Percentiles rank a stretch among this genome's conserved stretches.
Conservation (phyloP, 1,139 yeast species). For the Fermentozyma sake region DNA sequence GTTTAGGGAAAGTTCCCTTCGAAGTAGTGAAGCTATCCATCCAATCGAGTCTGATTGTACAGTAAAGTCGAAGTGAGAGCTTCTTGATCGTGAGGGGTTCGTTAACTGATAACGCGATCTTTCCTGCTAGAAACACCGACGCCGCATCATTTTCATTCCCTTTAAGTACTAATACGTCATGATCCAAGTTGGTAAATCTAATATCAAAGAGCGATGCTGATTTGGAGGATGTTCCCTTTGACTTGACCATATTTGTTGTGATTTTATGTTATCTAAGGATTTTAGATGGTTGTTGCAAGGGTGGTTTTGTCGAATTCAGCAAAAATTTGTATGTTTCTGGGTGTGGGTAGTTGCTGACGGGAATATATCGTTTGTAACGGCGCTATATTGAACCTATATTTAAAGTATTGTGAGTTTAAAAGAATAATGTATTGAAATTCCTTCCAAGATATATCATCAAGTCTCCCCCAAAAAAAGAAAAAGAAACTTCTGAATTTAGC, state of each 20-base stretch:
- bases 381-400: too few species aligned
- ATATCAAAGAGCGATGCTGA: slow-evolving; percentile 54
- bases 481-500: too few species aligned
- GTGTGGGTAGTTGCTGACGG: too few species aligned
- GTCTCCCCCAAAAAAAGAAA: too few species aligned
- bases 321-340: too few species aligned
- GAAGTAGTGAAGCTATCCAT: slow-evolving; percentile 44
- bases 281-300: too few species aligned
- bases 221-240: slow-evolving; percentile 7
- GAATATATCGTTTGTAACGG: too few species aligned
- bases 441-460: too few species aligned
- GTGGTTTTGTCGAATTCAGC: too few species aligned
- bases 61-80: slow-evolving; percentile 58
- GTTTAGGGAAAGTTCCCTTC: slow-evolving; percentile 46
- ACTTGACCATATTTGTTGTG: slow-evolving; percentile 8
- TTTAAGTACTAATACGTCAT: slow-evolving; percentile 75
- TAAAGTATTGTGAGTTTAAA: too few species aligned
- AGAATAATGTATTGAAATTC: too few species aligned
- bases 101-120: slow-evolving; percentile 66
- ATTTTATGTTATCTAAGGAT: too few species aligned
- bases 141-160: slow-evolving; percentile 78
- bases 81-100: slow-evolving; percentile 73
- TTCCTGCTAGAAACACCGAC: slow-evolving; percentile 71
- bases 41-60: slow-evolving; percentile 60
- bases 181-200: slow-evolving; percentile 60